Evolutionary conservation across 2,329 filamentous ascomycete species (phyloP).

Genomic region (Dothideomycetes sp.): DNA sequence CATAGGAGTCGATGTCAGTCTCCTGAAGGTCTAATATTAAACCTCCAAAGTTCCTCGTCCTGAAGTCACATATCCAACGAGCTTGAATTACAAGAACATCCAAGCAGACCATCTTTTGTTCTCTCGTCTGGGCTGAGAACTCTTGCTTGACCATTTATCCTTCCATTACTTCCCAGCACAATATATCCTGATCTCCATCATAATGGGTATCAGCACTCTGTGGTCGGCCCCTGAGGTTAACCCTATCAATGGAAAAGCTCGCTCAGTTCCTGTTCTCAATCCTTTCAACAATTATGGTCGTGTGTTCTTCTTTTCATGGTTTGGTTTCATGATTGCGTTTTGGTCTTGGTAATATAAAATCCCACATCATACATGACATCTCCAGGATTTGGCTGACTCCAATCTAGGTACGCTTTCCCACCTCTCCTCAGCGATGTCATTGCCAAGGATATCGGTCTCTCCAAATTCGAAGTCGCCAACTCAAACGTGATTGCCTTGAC

Average conservation of each 20-base stretch:
- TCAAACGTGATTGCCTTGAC: slow-evolving; percentile 80
- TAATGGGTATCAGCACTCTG: slow-evolving; percentile 17
- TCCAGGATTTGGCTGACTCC: slow-evolving; percentile 7
- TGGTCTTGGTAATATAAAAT: slow-evolving; percentile 55
- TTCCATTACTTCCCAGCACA: not conserved
- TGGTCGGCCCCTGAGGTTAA: slow-evolving; percentile 63
- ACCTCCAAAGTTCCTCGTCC: slow-evolving; percentile 4
- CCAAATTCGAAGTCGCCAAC: slow-evolving; percentile 64
- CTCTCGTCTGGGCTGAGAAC: not conserved
- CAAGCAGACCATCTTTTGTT: not conserved
- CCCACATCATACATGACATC: not conserved
- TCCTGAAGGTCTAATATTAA: slow-evolving; percentile 6
- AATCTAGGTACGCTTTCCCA: slow-evolving; percentile 70
- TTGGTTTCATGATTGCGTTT: slow-evolving; percentile 79
- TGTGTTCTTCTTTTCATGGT: slow-evolving; percentile 84
- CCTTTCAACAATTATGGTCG: slow-evolving; percentile 70
- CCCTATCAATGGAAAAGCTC: slow-evolving; percentile 74
- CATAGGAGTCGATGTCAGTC: not conserved
- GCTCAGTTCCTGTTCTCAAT: slow-evolving; percentile 70
- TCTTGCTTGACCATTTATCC: not conserved
- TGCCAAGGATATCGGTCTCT: slow-evolving; percentile 66
- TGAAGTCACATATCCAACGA: not conserved
- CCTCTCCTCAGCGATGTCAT: slow-evolving; percentile 73
- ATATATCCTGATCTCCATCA: slow-evolving; percentile 2
- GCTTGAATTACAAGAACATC: not conserved